These are phyloP conservation scores for Mycena capillaripes DNA, from an alignment of 768 basidiomycete species.

Conservation along the genomic window DNA sequence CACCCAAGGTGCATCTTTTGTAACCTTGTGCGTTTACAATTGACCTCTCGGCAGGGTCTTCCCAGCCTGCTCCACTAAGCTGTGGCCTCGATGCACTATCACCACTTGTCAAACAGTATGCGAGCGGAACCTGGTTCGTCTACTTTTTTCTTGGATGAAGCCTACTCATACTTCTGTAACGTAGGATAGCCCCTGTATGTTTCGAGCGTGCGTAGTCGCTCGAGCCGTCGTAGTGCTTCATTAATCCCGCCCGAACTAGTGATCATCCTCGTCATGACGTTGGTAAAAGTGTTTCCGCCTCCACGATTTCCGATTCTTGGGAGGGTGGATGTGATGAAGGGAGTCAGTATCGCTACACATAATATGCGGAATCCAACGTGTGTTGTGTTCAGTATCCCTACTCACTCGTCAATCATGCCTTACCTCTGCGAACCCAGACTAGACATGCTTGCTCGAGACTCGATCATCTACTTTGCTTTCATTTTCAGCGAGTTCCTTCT, in stretches of 20 bases:
- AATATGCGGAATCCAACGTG: conserved; percentile 30
- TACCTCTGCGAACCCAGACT: neutral
- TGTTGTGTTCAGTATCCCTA: neutral
- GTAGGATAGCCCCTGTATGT: conserved; percentile 35
- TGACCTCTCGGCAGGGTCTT: conserved; percentile 1
- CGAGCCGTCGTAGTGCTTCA: no score
- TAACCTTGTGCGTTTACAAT: neutral
- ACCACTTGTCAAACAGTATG: conserved; percentile 14
- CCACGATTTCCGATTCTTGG: neutral
- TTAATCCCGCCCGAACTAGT: conserved; percentile 5
- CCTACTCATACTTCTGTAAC: neutral
- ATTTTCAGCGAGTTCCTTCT: conserved; percentile 24
- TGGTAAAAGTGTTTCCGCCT: conserved; percentile 31
- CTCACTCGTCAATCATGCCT: neutral
- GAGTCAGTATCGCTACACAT: conserved; percentile 6
- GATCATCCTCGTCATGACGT: conserved; percentile 27
- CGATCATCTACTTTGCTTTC: conserved; percentile 33
- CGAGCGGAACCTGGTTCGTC: conserved; percentile 31
- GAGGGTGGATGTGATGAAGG: neutral
- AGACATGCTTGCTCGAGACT: conserved; percentile 36
- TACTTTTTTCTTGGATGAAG: neutral
- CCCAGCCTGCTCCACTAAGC: conserved; percentile 26
- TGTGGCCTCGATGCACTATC: conserved; percentile 24
- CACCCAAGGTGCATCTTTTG: conserved; percentile 16
- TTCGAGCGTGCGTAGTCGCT: conserved; percentile 30